These are phyloP conservation scores for Aspergillus awamori DNA, from an alignment of 2,329 filamentous ascomycete genomes.

Conservation along the genomic window DNA sequence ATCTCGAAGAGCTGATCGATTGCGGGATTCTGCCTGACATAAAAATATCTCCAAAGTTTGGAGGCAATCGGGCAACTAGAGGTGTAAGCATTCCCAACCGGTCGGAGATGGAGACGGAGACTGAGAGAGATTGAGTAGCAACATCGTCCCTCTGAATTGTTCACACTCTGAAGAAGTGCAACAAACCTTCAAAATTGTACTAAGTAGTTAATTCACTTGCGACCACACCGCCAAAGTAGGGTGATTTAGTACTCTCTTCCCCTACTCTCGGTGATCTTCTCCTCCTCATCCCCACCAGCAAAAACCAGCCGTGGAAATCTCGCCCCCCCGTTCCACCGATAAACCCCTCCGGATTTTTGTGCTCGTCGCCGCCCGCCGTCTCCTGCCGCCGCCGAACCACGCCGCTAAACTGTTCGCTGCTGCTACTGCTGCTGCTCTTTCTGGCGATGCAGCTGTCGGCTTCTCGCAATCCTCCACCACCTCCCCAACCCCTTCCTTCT, in stretches of 20 bases:
- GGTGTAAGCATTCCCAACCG: background rate
- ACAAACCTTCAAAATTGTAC: no score
- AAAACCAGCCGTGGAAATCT: constrained; percentile 10
- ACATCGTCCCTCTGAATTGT: no score
- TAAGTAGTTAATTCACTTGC: no score
- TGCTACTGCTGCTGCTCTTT: constrained; percentile 8
- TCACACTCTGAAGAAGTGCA: no score
- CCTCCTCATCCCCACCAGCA: constrained; percentile 13
- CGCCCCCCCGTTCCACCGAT: constrained; percentile 18
- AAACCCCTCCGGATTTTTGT: constrained; percentile 30
- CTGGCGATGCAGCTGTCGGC: constrained; percentile 28
- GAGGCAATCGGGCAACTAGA: background rate
- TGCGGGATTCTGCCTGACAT: background rate
- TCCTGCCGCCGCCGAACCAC: background rate
- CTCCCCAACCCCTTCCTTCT: constrained; percentile 23
- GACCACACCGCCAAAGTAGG: no score
- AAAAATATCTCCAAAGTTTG: background rate
- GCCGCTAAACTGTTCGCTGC: background rate
- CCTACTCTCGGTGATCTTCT: background rate
- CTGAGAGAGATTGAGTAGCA: no score
- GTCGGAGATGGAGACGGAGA: background rate
- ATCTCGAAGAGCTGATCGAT: background rate
- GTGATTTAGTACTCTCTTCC: background rate
- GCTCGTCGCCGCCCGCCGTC: background rate
- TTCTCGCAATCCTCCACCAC: constrained; percentile 23